Base-by-base conservation (phyloP, 1,284 basidiomycete species). In the Cryptococcus maquisensis region DNA sequence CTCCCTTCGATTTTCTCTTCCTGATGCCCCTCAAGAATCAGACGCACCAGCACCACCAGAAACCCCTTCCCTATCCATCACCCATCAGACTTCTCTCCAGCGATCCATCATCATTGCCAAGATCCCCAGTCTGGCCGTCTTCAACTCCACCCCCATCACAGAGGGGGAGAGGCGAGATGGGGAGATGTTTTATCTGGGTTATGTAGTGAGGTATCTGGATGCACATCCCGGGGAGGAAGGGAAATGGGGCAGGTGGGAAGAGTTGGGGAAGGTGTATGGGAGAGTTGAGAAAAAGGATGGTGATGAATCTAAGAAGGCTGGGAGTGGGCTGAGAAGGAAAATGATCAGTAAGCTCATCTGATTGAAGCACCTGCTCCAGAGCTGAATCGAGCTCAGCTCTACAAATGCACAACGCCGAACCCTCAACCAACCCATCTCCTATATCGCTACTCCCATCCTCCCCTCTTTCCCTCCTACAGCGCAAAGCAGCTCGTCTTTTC, bases 111-210 rank as follows among this genome's bases (percentile, higher is more conserved):
- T 82, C 40, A 84, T 95, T 56, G 87, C 89, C 45, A 84, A 82
- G 66, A 79, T 95, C 4, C 81, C 85, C 4, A 78, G 78, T 12
- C 80, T 96, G 26, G 66, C 68, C 10, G 68, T 68, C 32, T 81
- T 96, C 39, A 89, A 97, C 72, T 85, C 85, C 24, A 81, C 84
- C 40, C 63, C 71, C 54, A 87, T 89, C 71, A 81, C 84, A 4
- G 54, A 73, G 8, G 83, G 81, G 57, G 91, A 95, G 69, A 81
- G 94, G 37, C 79, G 76, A n/a, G 94, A 97, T 66, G 85, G 87
- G 47, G 93, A 97, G 74, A 74, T 90, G 40, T 89, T 87, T 68
- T 95, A 93, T 74, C 78, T 94, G 50, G 85, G 85, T n/a, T 54
- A 53, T 24, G 36, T 80, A 78, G 65, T 77, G 86, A 58, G 77